Evolutionary conservation across 2,329 filamentous ascomycete genomes (phyloP), one percentile per base, ranked within the genome.

Genomic region (Diaporthe nobilis): DNA sequence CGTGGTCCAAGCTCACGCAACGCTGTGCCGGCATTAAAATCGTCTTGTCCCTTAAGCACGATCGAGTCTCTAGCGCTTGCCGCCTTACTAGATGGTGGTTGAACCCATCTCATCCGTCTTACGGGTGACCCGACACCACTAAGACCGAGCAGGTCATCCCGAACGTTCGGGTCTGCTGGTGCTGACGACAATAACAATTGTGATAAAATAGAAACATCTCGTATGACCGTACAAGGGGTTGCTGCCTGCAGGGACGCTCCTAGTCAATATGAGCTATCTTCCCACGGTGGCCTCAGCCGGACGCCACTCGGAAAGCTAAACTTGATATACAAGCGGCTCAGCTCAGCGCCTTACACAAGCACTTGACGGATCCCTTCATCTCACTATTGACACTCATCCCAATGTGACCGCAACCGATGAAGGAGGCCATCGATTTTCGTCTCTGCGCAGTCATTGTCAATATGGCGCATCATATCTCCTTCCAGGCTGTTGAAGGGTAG

Each of bases 1-100:
- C 34, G 65, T 31, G 65, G 65, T 15, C 65, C 51, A 70, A 70
- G 65, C 65, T 70, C 65, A 42, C 65, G n/a, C 47, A 28, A 28
- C 65, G 49, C 47, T 55, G 65, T n/a, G 13, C 44, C 42, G 63
- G 37, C 25, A 34, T 53, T 7, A 37, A 17, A 9, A 28, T 39
- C 28, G 15, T 68, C 8, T 37, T 39, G 47, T 31, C 31, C 31
- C 49, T 70, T 28, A 15, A 42, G 47, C 65, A 68, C 47, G 47
- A 34, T 39, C 22, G 13, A 39, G 1, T 37, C 8, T 17, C 13
- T 61, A 12, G 37, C 39, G 37, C 20, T 42, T 42, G 22, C 34
- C 57, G 57, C 58, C 58, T 42, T 25, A 4, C 22, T 44, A 4
- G 12, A 42, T 37, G 28, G 15, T 42, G n/a, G 22, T 42, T 61